Percentiles rank a stretch among this genome's conserved stretches.
Conservation (phyloP, 176 grass and related monocot genomes). For the Lolium multiflorum region DNA sequence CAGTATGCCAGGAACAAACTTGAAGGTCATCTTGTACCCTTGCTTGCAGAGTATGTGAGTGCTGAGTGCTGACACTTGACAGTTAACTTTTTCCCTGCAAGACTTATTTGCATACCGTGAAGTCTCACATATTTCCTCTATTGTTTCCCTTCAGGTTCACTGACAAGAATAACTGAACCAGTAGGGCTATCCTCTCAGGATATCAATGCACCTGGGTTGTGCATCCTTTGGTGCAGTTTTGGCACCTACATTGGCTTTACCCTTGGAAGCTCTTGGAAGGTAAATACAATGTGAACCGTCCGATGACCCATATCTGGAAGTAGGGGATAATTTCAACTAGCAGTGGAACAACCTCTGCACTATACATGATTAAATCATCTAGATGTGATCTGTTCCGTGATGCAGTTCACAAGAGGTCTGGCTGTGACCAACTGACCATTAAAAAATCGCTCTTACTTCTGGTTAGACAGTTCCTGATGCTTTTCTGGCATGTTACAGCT, state of each 20-base stretch:
- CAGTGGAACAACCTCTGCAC: background rate
- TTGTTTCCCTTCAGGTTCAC: slow-evolving; percentile 57
- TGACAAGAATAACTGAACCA: slow-evolving; percentile 86
- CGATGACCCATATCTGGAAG: background rate
- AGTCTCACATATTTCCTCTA: background rate
- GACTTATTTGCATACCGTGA: background rate
- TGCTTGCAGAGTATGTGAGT: slow-evolving; percentile 82
- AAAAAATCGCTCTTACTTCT: too few relatives aligned
- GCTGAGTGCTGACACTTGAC: background rate
- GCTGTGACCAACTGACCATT: too few relatives aligned
- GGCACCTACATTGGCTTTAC: background rate
- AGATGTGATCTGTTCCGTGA: too few relatives aligned
- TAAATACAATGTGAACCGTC: too few relatives aligned
- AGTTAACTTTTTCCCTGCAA: background rate
- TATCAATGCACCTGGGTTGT: slow-evolving; percentile 87
- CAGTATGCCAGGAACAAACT: slow-evolving; percentile 90
- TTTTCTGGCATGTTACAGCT: too few relatives aligned
- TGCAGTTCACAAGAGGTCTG: too few relatives aligned
- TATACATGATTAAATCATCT: background rate
- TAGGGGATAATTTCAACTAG: background rate
- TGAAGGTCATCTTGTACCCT: slow-evolving; percentile 74
- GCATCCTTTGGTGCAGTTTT: slow-evolving; percentile 41
- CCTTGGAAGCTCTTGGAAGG: too few relatives aligned
- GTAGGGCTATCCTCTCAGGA: slow-evolving; percentile 76
- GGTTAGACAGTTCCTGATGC: too few relatives aligned